Percentiles rank a stretch among this genome's conserved stretches.
phyloP scores from a whole-genome alignment of 768 basidiomycete genomes.

The Cystobasidium tubakii region DNA sequence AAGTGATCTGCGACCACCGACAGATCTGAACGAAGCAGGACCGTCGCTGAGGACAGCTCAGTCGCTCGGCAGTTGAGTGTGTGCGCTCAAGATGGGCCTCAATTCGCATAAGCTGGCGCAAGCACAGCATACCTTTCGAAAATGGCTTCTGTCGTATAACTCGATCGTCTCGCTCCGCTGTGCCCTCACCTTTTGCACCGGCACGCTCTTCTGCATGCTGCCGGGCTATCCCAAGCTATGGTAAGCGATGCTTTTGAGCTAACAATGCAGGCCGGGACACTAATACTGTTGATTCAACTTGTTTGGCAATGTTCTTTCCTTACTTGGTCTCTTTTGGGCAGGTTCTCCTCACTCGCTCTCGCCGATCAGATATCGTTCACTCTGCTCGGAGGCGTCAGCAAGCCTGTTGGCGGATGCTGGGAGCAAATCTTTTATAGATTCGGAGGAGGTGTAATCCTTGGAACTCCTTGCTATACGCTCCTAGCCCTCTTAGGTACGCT shows the following conservation, averaged over 20 bases:
- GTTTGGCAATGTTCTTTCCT: no score
- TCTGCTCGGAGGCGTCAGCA: neutral
- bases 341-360: neutral
- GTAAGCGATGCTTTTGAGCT: neutral
- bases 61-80: no score
- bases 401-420: slow-evolving; percentile 1
- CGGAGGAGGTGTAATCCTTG: neutral
- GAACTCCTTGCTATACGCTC: neutral
- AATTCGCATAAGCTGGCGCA: neutral
- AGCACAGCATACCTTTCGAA: neutral
- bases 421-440: neutral
- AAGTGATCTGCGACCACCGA: no score
- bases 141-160: neutral
- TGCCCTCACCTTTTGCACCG: neutral
- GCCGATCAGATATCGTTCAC: slow-evolving; percentile 6
- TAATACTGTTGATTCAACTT: no score
- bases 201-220: neutral
- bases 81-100: neutral
- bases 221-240: neutral
- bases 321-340: neutral
- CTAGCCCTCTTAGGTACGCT: neutral
- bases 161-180: neutral
- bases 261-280: no score
- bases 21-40: no score
- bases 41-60: no score